Conservation (phyloP, 177 flowering plant species). For the Vitis hybrid region DNA sequence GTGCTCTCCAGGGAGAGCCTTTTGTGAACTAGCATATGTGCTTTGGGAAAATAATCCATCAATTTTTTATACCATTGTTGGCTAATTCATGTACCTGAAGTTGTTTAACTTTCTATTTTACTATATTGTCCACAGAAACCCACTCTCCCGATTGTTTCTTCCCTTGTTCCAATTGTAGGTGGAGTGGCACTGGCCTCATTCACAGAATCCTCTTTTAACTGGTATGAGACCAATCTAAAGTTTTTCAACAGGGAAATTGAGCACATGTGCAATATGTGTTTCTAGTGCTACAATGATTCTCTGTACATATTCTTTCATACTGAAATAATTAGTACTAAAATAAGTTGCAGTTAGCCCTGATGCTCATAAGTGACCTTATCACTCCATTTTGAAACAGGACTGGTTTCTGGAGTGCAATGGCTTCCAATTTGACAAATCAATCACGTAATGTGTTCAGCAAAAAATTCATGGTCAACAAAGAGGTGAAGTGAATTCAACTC, state of each 20-base stretch:
- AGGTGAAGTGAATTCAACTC: slow-evolving; percentile 36
- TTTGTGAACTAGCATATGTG: too few species aligned
- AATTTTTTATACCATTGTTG: too few species aligned
- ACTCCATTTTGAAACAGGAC: slow-evolving; percentile 46
- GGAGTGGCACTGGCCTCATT: slow-evolving; percentile 92
- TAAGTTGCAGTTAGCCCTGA: background rate
- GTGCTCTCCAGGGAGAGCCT: too few species aligned
- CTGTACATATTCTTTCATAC: too few species aligned
- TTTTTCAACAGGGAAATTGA: background rate
- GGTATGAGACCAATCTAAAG: slow-evolving; percentile 39
- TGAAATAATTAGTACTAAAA: too few species aligned
- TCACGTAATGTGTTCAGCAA: slow-evolving; percentile 89
- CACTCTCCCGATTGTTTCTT: slow-evolving; percentile 64
- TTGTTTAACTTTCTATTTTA: slow-evolving; percentile 12
- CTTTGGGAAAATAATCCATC: too few species aligned
- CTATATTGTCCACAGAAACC: slow-evolving; percentile 50
- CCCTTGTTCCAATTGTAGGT: slow-evolving; percentile 85
- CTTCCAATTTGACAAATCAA: slow-evolving; percentile 83
- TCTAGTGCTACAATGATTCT: background rate
- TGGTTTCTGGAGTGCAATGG: slow-evolving; percentile 92
- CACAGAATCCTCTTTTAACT: slow-evolving; percentile 87
- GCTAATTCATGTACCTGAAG: background rate
- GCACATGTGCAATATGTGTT: background rate
- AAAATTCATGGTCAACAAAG: slow-evolving; percentile 69
- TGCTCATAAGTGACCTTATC: background rate